A percentile compares a stretch with the other conserved stretches of the same genome.
These are phyloP conservation scores for Cercospora citrullina DNA, from an alignment of 2,329 filamentous ascomycete genomes.

Conservation along the genomic window DNA sequence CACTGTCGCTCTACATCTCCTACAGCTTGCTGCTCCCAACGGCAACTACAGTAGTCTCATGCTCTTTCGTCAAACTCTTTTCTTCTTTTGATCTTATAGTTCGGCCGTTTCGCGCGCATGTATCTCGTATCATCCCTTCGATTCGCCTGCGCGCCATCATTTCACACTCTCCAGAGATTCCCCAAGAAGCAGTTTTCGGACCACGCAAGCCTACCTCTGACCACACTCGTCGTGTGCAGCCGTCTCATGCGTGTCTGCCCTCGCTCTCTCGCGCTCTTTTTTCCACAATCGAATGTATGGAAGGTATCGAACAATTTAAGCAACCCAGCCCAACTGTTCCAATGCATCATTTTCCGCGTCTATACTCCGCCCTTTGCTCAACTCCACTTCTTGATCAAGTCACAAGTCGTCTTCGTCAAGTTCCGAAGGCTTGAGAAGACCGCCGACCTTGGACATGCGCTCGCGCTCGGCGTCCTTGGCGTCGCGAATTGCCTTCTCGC, in stretches of 20 bases:
- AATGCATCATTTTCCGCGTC: conserved; percentile 12
- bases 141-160: not conserved
- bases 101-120: not conserved
- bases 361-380: conserved; percentile 17
- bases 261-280: not conserved
- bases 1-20: not conserved
- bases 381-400: conserved; percentile 59
- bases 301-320: conserved; percentile 2
- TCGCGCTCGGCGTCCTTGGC: conserved; percentile 87
- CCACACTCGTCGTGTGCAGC: conserved; percentile 10
- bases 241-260: conserved; percentile 14
- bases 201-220: conserved; percentile 15
- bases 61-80: not conserved
- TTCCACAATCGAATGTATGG: not conserved
- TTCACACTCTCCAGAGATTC: not conserved
- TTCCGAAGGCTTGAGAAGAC: conserved; percentile 95
- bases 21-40: not conserved
- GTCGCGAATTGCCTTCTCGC: conserved; percentile 85
- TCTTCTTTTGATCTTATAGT: not conserved
- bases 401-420: conserved; percentile 81
- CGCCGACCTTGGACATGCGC: conserved; percentile 90
- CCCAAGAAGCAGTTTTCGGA: not conserved
- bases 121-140: not conserved
- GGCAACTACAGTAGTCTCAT: not conserved
- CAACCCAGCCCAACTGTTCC: conserved; percentile 15